Evolutionary conservation across 192 early-diverging fungal genomes (phyloP), one percentile per base, ranked within the genome.

Genomic region (Coemansia sp.): DNA sequence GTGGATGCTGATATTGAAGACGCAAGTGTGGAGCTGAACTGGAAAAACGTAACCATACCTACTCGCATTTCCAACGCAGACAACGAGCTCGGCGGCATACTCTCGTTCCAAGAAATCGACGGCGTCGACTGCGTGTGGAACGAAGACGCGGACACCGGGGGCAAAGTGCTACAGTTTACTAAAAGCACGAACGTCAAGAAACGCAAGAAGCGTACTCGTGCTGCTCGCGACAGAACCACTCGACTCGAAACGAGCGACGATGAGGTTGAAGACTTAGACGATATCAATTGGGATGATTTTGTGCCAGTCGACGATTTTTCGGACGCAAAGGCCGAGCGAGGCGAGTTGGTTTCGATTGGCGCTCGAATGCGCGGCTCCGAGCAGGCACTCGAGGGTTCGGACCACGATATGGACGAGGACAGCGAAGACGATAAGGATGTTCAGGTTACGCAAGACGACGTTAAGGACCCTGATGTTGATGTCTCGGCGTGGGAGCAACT

Each of bases 81-180:
- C 40, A 86, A 92, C 42, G 91, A 90, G 25, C 64, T 86, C 51
- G 89, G 88, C 14, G 95, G 93, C 3, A 91, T 97, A 71, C 51
- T 95, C 17, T 88, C 88, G 49, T 81, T 97, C 38, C 93, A 97
- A 69, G 95, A 97, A 58, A 71, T 95, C 22, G 89, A 91, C 28
- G 91, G 86, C 53, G 88, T 95, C 9, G 90, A 93, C 68, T 86
- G 94, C 25, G 84, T 84, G 34, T 88, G 87, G 72, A 85, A 91
- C 49, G 84, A 85, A 8, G 84, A 83, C 37, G 74, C 79, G 12
- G 61, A 67, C 0, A 68, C 65, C 1, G 86, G 87, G 6, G 89
- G 91, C 42, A 87, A 84, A 44, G 83, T 89, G 0, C 74, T 91
- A 34, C 88, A 87, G 60, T 91, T 94, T 66, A 83, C 57, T 62